Evolutionary conservation across 2,329 filamentous ascomycete species (phyloP).

Genomic region (Huntiella moniliformis): DNA sequence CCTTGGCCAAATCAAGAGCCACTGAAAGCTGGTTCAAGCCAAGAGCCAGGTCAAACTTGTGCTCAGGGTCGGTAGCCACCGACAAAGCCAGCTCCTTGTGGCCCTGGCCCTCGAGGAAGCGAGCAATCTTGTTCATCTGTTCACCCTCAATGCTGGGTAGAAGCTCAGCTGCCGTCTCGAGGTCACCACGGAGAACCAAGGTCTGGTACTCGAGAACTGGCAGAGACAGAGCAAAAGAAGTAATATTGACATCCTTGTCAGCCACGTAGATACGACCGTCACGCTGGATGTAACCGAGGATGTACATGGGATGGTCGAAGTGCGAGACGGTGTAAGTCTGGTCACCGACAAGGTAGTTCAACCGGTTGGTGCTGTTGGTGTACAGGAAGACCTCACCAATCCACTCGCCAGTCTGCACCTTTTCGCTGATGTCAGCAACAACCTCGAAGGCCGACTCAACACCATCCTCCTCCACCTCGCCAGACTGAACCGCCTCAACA

Average conservation of each 20-base stretch:
- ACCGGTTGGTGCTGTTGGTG: constrained; percentile 86
- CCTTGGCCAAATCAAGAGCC: constrained; percentile 64
- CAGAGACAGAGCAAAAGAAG: constrained; percentile 78
- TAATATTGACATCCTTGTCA: constrained; percentile 86
- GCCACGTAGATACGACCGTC: constrained; percentile 90
- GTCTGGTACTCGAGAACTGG: constrained; percentile 95
- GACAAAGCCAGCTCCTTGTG: constrained; percentile 91
- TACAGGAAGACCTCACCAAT: constrained; percentile 98
- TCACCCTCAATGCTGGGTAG: constrained; percentile 71
- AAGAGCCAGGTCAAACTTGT: constrained; percentile 87
- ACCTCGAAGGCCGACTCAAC: constrained; percentile 94
- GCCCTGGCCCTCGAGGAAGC: constrained; percentile 91
- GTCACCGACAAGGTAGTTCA: constrained; percentile 95
- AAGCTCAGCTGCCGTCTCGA: constrained; percentile 77
- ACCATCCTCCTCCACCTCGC: constrained; percentile 71
- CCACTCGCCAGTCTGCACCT: constrained; percentile 87
- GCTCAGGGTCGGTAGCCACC: constrained; percentile 84
- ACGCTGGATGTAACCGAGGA: constrained; percentile 84
- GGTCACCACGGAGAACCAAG: constrained; percentile 76
- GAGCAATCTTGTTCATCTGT: constrained; percentile 93
- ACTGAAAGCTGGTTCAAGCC: constrained; percentile 67
- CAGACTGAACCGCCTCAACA: constrained; percentile 61
- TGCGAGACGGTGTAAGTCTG: constrained; percentile 96
- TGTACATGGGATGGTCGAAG: constrained; percentile 89
- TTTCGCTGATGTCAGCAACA: constrained; percentile 87